These are phyloP conservation scores for Mycosphaerella arachidis DNA, from an alignment of 2,329 filamentous ascomycete species.

Conservation along the genomic window DNA sequence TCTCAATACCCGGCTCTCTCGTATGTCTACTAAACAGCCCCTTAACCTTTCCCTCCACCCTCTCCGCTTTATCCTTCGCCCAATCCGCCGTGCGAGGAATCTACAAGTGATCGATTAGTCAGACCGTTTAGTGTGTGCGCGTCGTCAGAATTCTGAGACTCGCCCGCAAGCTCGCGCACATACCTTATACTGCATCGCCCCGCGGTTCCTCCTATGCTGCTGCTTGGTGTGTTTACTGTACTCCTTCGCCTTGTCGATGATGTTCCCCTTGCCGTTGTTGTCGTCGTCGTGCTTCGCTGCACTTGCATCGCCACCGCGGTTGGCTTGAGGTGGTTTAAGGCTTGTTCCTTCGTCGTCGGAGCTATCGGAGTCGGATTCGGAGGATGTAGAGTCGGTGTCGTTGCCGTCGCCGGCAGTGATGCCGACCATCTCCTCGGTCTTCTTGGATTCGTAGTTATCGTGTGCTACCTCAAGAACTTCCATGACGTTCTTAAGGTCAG, in stretches of 20 bases:
- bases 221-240: constrained; percentile 57
- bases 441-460: constrained; percentile 48
- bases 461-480: constrained; percentile 60
- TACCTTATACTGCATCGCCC: constrained; percentile 67
- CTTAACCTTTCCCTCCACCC: constrained; percentile 44
- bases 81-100: constrained; percentile 52
- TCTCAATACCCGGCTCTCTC: constrained; percentile 60
- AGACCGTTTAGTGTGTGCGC: no score
- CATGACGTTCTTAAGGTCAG: constrained; percentile 55
- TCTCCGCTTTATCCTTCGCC: constrained; percentile 56
- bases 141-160: constrained; percentile 37
- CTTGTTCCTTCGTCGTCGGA: constrained; percentile 13
- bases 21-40: constrained; percentile 55
- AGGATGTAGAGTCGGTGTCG: constrained; percentile 11
- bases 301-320: neutral
- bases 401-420: constrained; percentile 13
- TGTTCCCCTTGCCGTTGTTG: constrained; percentile 33
- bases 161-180: constrained; percentile 5
- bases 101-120: constrained; percentile 18
- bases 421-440: constrained; percentile 27
- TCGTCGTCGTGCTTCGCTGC: constrained; percentile 33
- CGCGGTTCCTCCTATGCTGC: constrained; percentile 62
- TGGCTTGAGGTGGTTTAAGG: constrained; percentile 1
- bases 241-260: constrained; percentile 52
- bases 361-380: constrained; percentile 15